These are phyloP conservation scores for Fagus crenata DNA, from an alignment of 306 rosid genomes.

Conservation along the genomic window DNA sequence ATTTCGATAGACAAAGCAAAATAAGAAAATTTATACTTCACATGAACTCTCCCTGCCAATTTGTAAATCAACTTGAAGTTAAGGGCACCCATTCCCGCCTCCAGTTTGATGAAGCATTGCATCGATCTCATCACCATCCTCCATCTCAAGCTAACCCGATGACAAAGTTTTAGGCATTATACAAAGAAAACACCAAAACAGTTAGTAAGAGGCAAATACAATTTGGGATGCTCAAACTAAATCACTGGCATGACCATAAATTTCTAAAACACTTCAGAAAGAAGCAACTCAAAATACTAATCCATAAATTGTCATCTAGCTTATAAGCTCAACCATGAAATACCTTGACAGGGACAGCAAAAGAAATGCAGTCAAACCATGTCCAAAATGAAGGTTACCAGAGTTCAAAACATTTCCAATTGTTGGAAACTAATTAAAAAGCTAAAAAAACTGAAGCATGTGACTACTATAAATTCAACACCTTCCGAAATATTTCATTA, in stretches of 20 bases:
- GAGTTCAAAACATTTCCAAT: neutral
- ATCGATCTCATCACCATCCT: conserved; percentile 53
- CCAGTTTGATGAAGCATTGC: conserved; percentile 59
- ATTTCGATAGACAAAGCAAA: neutral
- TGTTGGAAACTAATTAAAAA: neutral
- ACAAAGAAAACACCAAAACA: conserved; percentile 8
- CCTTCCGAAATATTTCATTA: neutral
- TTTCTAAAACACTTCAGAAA: neutral
- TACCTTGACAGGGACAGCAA: neutral
- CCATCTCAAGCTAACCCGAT: conserved; percentile 47
- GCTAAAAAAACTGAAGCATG: neutral
- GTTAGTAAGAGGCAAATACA: neutral
- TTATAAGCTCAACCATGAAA: neutral
- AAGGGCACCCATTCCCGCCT: conserved; percentile 26
- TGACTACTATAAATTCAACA: neutral
- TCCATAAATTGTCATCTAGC: neutral
- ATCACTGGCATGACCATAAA: neutral
- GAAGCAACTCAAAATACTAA: neutral
- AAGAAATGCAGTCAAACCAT: neutral
- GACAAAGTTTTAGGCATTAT: neutral
- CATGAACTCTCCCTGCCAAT: neutral
- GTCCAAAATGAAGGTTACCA: neutral
- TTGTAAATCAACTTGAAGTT: neutral
- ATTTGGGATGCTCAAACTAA: neutral
- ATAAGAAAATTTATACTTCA: neutral